Evolutionary conservation across 768 basidiomycete species (phyloP), one percentile per base, ranked within the genome.

Genomic region (Rhizopogon salebrosus): DNA sequence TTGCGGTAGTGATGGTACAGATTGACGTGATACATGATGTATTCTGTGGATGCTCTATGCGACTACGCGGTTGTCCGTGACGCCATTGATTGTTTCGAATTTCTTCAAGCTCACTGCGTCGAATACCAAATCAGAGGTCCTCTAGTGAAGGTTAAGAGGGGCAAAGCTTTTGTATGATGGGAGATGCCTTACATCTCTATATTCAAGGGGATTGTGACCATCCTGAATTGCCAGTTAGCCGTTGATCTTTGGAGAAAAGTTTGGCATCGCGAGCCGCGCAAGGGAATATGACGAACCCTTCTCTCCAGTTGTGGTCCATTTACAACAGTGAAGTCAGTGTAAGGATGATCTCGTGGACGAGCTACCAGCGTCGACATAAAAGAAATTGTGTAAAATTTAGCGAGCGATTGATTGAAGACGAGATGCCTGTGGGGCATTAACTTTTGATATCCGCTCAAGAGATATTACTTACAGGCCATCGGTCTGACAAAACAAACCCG

Each of bases 331-430:
- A 65, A 63, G 31, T 64, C 64, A 2, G 42, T 18, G 20, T 62
- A 42, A 26, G 20, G 36, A 24, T 52, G 8, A 45, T 51, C 61
- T 37, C 63, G 64, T 29, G 57, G 37, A 52, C 68, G 64, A 16
- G 69, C 53, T 56, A 70, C 66, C 40, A 70, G 40, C 5, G 66
- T 70, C 20, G 70, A 72, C 38, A 70, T 48, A 22, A 70, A 45
- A 4, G 69, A 70, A 51, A 71, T 70, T 0, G 70, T 69, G 52
- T 70, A 72, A 26, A 72, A 56, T 49, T 70, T 72, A 35, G 70
- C 60, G 16, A 70, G 54, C 23, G 68, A 53, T 37, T 68, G 59
- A n/a, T 64, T 66, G 42, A 70, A 71, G 26, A 60, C 40, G 6
- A 70, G 60, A 52, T 66, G 66, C 46, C 64, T 65, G 24, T 34